These are phyloP conservation scores for Boechera retrofracta DNA, from an alignment of 345 rosid species.

Conservation along the genomic window DNA sequence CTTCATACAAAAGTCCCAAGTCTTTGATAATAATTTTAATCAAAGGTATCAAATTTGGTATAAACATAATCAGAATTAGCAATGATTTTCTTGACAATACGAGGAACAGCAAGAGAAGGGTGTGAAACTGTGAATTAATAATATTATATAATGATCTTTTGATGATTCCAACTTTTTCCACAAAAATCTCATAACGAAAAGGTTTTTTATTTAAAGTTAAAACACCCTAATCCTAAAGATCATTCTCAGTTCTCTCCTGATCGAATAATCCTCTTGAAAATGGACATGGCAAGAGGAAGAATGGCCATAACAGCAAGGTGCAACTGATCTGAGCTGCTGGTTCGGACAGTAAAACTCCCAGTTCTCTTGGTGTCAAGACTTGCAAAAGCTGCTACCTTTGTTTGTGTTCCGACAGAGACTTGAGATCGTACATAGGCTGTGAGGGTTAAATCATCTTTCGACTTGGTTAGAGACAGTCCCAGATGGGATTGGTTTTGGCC, in stretches of 20 bases:
- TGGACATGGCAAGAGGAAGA: slow-evolving; percentile 61
- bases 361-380: slow-evolving; percentile 79
- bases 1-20: not conserved
- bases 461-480: slow-evolving; percentile 75
- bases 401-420: slow-evolving; percentile 61
- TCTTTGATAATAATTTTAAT: not conserved
- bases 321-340: slow-evolving; percentile 77
- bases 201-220: not conserved
- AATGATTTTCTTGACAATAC: not conserved
- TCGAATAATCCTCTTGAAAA: slow-evolving; percentile 53
- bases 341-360: slow-evolving; percentile 63
- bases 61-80: not conserved
- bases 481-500: slow-evolving; percentile 75
- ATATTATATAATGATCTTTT: too few species aligned
- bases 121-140: too few species aligned
- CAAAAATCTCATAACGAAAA: not conserved
- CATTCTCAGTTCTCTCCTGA: not conserved
- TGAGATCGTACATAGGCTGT: slow-evolving; percentile 74
- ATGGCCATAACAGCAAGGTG: slow-evolving; percentile 68
- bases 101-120: too few species aligned
- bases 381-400: slow-evolving; percentile 66
- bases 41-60: not conserved
- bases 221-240: not conserved
- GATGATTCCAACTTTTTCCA: not conserved
- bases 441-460: slow-evolving; percentile 70